Base-by-base conservation (phyloP, 108 stramenopile genomes). In the Pseudonitzschia multistriata region DNA sequence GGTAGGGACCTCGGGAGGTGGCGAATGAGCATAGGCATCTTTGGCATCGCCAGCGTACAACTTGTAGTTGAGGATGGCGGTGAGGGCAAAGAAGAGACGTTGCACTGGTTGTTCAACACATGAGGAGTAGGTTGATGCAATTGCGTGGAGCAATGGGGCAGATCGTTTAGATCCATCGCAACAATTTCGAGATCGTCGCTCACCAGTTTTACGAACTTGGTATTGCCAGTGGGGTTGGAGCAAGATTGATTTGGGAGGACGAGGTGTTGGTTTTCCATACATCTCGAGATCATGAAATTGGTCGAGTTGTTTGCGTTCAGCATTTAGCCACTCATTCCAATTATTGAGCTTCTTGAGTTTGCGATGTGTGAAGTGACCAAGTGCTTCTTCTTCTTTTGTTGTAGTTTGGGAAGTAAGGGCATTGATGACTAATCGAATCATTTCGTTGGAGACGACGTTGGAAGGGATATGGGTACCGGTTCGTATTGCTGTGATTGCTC, bases 11-110 rank as follows among this genome's bases (percentile, higher is more conserved):
- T 61, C 29, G 0, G 79, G 83, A 0, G 70, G 55, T 21, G 78
- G 78, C 3, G 70, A 49, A 24, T 82, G 37, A 13, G 65, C 78
- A 56, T 70, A 79, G 10, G 82, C 82, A 69, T 79, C 68, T 1
- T 35, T 39, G 30, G 81, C 78, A 71, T 85, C 84, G 0, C 71
- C 67, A 19, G 66, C 72, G 64, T 55, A 72, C 24, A 78, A 11
- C 45, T 75, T 60, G 62, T 62, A 5, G 37, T 37, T 37, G 37
- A 37, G 37, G 37, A 7, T 7, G 37, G 37, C 14, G n/a, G n/a
- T n/a, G n/a, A n/a, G n/a, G n/a, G n/a, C n/a, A n/a, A n/a, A n/a
- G n/a, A n/a, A n/a, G n/a, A n/a, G n/a, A n/a, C n/a, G n/a, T n/a
- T n/a, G n/a, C n/a, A n/a, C n/a, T n/a, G n/a, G n/a, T n/a, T n/a